Base-by-base conservation (phyloP, 2,329 filamentous ascomycete species). In the Colletotrichum sp. region DNA sequence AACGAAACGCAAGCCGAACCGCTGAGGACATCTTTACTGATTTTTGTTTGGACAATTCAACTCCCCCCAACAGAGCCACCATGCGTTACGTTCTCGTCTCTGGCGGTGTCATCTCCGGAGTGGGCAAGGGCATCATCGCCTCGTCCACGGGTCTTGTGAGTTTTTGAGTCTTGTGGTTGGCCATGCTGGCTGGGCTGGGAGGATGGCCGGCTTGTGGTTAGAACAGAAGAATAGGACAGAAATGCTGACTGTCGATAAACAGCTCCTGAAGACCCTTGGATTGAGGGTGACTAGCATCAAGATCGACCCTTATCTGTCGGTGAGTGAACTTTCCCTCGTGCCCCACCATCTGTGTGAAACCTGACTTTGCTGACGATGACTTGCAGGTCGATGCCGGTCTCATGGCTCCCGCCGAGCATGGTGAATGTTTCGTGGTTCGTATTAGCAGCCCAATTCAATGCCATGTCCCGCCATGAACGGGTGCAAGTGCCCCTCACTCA, bases 181-280 rank as follows among this genome's bases (percentile, higher is more conserved):
- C 1, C 10, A 52, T 52, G 44, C 10, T 22, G n/a, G 10, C n/a
- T 7, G 44, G 44, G 44, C 44, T 5, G 10, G n/a, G 44, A 52
- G 44, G 10, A 13, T 22, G n/a, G 18, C n/a, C 4, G n/a, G n/a
- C 18, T 0, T 52, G 2, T 52, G 44, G n/a, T 13, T 52, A 52
- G n/a, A 52, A 22, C n/a, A 22, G 44, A 52, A 22, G 44, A 52
- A 32, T 62, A 32, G 18, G n/a, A 22, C 59, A 62, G 10, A 6
- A 32, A 32, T 78, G 48, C 65, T 76, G 34, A 76, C 64, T n/a
- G 22, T 73, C 26, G 4, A 44, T 24, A 12, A 93, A 70, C 88
- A 95, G 79, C 88, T 97, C 79, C 91, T 97, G 80, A 96, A 97
- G 89, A 95, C 94, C 13, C 88, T 93, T 78, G 95, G 95, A 64